Evolutionary conservation across 257 asterid genomes (phyloP), one percentile per base, ranked within the genome.

Genomic region (Gentiana macrophylla): DNA sequence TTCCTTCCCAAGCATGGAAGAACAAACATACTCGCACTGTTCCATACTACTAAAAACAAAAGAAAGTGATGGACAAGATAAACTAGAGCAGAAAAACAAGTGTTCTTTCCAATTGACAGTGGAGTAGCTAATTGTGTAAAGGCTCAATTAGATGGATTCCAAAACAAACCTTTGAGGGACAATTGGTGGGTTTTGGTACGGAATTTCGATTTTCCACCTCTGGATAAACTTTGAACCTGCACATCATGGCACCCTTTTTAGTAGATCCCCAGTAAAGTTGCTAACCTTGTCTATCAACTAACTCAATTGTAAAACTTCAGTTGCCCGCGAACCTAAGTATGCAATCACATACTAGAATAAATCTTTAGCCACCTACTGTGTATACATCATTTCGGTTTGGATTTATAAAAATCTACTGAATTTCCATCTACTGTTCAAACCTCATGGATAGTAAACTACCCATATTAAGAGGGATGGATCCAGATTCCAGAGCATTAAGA

Each of bases 151-250:
- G 59, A 56, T 55, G 52, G 49, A 61, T 33, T 55, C 45, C 52
- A 62, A 49, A 67, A 68, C 73, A 64, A 49, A 83, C 98, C 97
- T 88, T 77, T 56, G 97, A 92, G 67, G 93, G 95, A 62, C 98
- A 92, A 70, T 56, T 74, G 50, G 85, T 78, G 5, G 98, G 98
- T 57, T 75, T 77, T 57, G 93, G 80, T 58, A 77, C 57, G 37
- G 94, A 67, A 71, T 84, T 82, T 65, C 86, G 72, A 62, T 82
- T 86, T 81, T 92, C 98, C 78, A 92, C 98, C 81, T 85, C 97
- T 8, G 98, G 98, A 64, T 73, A 78, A 63, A 88, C 88, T 77
- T 81, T 85, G 77, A 92, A 83, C 74, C 98, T 92, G 66, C 76
- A 67, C 3, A 64, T 24, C 53, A 8, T 32, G 50, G 56, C 57